phyloP scores from a whole-genome alignment of 768 basidiomycete genomes.

The Auricularia cornea region DNA sequence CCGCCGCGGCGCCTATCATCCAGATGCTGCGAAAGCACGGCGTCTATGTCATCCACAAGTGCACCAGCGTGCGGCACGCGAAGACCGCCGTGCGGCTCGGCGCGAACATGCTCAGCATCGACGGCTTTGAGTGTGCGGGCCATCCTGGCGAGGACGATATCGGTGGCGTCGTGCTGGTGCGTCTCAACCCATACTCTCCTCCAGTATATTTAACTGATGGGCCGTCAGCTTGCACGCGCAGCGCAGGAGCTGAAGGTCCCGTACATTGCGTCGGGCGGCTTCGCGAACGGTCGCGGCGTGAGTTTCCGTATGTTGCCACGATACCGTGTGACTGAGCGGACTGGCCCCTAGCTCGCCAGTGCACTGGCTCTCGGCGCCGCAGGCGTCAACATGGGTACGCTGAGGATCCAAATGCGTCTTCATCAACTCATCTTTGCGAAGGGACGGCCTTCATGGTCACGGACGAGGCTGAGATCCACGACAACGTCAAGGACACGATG shows the following conservation, averaged over 20 bases:
- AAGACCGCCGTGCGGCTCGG: conserved; percentile 70
- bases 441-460: conserved; percentile 90
- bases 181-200: background rate
- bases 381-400: conserved; percentile 76
- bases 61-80: conserved; percentile 79
- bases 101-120: conserved; percentile 83
- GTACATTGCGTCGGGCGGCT: conserved; percentile 85
- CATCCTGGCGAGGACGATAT: conserved; percentile 95
- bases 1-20: conserved; percentile 18
- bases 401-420: too few species aligned
- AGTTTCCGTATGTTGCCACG: conserved; percentile 61
- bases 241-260: conserved; percentile 77
- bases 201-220: background rate
- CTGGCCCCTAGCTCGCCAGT: background rate
- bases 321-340: background rate
- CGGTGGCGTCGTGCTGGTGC: conserved; percentile 73
- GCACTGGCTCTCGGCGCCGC: conserved; percentile 2
- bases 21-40: conserved; percentile 27
- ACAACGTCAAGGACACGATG: conserved; percentile 85
- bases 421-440: conserved; percentile 9
- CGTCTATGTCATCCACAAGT: conserved; percentile 71
- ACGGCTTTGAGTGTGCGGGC: conserved; percentile 87
- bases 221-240: conserved; percentile 70
- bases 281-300: conserved; percentile 79
- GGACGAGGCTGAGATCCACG: conserved; percentile 77